phyloP scores from a whole-genome alignment of 2,329 filamentous ascomycete species.

The Colletotrichum melonis region DNA sequence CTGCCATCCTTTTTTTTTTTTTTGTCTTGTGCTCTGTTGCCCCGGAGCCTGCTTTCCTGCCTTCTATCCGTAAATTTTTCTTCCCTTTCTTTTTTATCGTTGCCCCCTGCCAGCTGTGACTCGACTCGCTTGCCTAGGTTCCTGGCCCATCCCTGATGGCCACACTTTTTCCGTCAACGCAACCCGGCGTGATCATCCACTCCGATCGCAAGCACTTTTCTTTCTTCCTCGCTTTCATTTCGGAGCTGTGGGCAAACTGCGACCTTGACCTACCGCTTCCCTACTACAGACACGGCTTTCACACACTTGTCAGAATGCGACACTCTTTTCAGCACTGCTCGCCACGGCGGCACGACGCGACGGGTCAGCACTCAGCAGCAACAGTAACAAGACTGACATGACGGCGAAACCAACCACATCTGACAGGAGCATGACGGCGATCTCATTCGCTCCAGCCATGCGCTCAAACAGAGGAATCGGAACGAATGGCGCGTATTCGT shows the following conservation, averaged over 20 bases:
- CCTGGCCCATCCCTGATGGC: slow-evolving; percentile 27
- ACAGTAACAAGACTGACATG: background rate
- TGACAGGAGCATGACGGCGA: slow-evolving; percentile 11
- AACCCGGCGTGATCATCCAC: slow-evolving; percentile 22
- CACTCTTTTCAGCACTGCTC: background rate
- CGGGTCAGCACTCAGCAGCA: background rate
- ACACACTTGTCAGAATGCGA: slow-evolving; percentile 1
- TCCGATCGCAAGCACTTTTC: background rate
- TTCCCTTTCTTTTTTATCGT: background rate
- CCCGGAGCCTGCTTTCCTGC: slow-evolving; percentile 18
- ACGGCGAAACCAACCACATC: slow-evolving; percentile 15
- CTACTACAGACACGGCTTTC: background rate
- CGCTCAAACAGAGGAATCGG: slow-evolving; percentile 5
- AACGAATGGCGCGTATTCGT: slow-evolving; percentile 13
- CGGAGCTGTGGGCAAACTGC: background rate
- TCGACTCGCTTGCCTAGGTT: slow-evolving; percentile 2
- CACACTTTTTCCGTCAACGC: background rate
- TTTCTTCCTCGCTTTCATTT: background rate
- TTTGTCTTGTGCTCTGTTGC: background rate
- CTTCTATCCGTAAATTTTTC: background rate
- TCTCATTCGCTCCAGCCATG: background rate
- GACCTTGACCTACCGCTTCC: background rate
- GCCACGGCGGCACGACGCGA: slow-evolving; percentile 9
- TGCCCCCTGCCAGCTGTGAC: background rate
- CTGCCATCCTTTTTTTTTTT: background rate